These are phyloP conservation scores for Dacryopinax primogenitus DNA, from an alignment of 768 basidiomycete genomes.

Conservation along the genomic window DNA sequence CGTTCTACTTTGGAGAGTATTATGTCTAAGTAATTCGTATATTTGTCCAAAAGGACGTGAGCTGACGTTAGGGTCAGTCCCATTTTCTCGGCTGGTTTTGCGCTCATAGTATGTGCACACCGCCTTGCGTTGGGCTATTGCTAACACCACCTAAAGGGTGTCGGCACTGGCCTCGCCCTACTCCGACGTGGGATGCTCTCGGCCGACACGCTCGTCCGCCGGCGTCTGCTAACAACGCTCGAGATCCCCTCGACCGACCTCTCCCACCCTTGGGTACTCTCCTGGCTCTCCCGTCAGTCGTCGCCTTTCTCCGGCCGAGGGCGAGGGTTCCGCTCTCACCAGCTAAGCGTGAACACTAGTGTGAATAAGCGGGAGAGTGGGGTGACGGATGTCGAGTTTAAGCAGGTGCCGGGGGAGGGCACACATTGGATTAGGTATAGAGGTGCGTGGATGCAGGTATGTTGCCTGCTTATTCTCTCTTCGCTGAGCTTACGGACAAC, in stretches of 20 bases:
- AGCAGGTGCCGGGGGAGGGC: conserved; percentile 90
- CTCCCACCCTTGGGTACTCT: conserved; percentile 90
- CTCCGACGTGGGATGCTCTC: conserved; percentile 58
- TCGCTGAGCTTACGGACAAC: neutral
- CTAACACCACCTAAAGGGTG: conserved; percentile 43
- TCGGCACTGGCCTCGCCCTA: conserved; percentile 70
- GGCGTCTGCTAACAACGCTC: conserved; percentile 84
- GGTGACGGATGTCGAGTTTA: conserved; percentile 77
- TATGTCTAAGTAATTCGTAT: neutral
- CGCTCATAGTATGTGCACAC: conserved; percentile 62
- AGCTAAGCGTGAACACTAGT: conserved; percentile 86
- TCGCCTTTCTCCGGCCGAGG: conserved; percentile 34
- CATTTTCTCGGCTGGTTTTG: conserved; percentile 96
- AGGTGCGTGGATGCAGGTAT: conserved; percentile 91
- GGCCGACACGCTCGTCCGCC: conserved; percentile 61
- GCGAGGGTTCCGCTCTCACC: conserved; percentile 44
- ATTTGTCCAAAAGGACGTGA: neutral
- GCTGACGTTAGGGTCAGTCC: conserved; percentile 41
- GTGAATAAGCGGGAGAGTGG: conserved; percentile 84
- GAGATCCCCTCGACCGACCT: conserved; percentile 95
- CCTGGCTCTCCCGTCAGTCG: conserved; percentile 79
- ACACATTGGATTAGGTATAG: conserved; percentile 83
- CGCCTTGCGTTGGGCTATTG: conserved; percentile 12
- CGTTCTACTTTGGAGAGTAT: neutral
- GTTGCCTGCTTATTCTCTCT: conserved; percentile 15